A percentile compares a stretch with the other conserved stretches of the same genome.
Conservation (phyloP, 768 basidiomycete genomes). For the Mycena indigotica region DNA sequence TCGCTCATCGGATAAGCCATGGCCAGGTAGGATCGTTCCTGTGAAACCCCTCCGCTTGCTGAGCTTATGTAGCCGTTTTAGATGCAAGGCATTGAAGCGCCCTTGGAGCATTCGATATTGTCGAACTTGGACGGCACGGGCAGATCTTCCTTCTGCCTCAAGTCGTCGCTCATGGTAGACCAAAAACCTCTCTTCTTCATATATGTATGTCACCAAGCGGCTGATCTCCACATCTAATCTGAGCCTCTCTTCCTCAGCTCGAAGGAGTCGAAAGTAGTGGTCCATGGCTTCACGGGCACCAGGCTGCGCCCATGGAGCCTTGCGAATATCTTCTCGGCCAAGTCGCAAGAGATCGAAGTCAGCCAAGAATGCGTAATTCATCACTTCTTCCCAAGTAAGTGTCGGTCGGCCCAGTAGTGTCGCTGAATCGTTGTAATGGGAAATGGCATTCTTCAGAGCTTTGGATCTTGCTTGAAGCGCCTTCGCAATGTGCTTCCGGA, state of each 20-base stretch:
- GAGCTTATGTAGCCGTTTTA: slow-evolving; percentile 1
- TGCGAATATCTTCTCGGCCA: slow-evolving; percentile 2
- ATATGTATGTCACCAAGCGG: slow-evolving; percentile 14
- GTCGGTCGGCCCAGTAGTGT: not conserved
- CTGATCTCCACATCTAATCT: slow-evolving; percentile 10
- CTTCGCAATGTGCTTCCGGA: not conserved
- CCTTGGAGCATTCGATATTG: slow-evolving; percentile 7
- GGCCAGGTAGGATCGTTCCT: slow-evolving; percentile 8
- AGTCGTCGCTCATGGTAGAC: not conserved
- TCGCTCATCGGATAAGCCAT: not conserved
- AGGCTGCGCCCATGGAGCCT: slow-evolving; percentile 10
- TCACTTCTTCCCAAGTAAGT: not conserved
- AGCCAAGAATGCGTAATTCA: not conserved
- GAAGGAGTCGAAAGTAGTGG: slow-evolving; percentile 12
- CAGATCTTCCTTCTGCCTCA: not conserved
- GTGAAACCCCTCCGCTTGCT: slow-evolving; percentile 5
- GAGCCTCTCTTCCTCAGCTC: slow-evolving; percentile 21
- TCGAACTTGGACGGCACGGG: slow-evolving; percentile 7
- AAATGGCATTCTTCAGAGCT: not conserved
- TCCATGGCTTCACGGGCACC: slow-evolving; percentile 2
- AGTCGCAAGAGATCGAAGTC: slow-evolving; percentile 3
- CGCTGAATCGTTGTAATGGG: not conserved
- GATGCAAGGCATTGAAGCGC: slow-evolving; percentile 3
- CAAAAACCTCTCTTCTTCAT: slow-evolving; percentile 7
- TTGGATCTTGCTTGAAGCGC: not conserved